Evolutionary conservation across 2,329 filamentous ascomycete genomes (phyloP).

Genomic region (Beauveria sp.): DNA sequence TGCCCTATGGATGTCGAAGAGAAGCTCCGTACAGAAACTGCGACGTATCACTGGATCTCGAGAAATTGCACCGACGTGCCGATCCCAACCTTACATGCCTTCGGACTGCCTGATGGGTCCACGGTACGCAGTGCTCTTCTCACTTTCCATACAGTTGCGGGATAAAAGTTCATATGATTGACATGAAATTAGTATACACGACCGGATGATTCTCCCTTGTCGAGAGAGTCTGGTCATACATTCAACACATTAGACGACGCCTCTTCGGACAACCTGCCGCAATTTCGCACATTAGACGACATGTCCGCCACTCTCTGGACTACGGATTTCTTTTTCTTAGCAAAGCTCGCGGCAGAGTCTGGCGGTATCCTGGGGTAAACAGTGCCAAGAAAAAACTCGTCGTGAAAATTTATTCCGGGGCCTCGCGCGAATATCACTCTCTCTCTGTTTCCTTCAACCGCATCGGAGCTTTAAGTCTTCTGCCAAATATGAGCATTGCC

Average conservation of each 20-base stretch:
- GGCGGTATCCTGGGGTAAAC: not conserved
- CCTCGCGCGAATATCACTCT: conserved; percentile 20
- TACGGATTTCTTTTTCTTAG: not conserved
- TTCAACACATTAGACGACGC: not conserved
- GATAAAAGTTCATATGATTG: too few species aligned
- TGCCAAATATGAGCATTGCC: conserved; percentile 15
- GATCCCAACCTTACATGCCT: not conserved
- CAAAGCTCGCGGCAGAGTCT: not conserved
- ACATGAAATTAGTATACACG: not conserved
- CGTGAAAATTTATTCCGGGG: conserved; percentile 18
- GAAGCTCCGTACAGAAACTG: too few species aligned
- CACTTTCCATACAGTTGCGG: not conserved
- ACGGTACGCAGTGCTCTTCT: not conserved
- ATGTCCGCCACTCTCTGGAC: not conserved
- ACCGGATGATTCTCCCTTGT: not conserved
- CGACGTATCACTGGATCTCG: not conserved
- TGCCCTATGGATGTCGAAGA: too few species aligned
- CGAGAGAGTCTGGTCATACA: not conserved
- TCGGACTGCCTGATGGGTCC: not conserved
- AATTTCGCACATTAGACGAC: not conserved
- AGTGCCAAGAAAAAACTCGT: conserved; percentile 14
- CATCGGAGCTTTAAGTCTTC: conserved; percentile 10
- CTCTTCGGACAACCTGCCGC: not conserved
- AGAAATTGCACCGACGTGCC: not conserved
- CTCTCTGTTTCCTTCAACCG: conserved; percentile 15